phyloP scores from a whole-genome alignment of 2,329 filamentous ascomycete genomes.

The Ustilaginoidea virens region DNA sequence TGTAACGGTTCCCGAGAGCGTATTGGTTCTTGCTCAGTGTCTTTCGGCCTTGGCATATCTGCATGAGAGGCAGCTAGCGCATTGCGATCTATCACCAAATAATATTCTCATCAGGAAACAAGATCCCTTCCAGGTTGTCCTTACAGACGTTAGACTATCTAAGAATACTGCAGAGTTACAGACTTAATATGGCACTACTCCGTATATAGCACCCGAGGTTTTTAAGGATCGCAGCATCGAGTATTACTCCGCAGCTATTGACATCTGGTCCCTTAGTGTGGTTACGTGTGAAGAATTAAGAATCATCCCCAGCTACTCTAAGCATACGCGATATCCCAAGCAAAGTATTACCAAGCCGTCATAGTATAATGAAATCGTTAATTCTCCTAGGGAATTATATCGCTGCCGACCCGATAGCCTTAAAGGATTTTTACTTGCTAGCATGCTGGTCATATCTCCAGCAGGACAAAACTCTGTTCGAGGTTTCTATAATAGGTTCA shows the following conservation, averaged over 20 bases:
- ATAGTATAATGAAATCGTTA: conserved; percentile 3
- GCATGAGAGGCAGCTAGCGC: conserved; percentile 45
- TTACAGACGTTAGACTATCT: conserved; percentile 82
- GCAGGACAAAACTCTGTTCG: neutral
- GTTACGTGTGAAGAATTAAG: conserved; percentile 28
- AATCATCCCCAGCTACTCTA: conserved; percentile 3
- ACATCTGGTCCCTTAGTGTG: conserved; percentile 84
- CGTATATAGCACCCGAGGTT: conserved; percentile 83
- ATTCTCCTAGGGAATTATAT: conserved; percentile 1
- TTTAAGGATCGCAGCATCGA: conserved; percentile 19
- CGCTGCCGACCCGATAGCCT: conserved; percentile 1
- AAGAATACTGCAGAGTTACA: conserved; percentile 90
- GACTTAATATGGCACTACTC: conserved; percentile 74
- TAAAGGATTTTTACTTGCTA: conserved; percentile 2
- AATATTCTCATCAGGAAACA: conserved; percentile 64
- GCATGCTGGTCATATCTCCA: conserved; percentile 2
- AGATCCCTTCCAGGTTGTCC: conserved; percentile 58
- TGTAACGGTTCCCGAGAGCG: conserved; percentile 7
- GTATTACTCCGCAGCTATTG: conserved; percentile 75
- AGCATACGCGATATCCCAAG: neutral
- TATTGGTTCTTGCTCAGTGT: conserved; percentile 6
- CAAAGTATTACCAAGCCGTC: neutral
- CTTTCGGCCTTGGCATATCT: conserved; percentile 8
- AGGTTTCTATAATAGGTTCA: neutral
- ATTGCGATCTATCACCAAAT: conserved; percentile 86